phyloP scores from a whole-genome alignment of 768 basidiomycete genomes.

The Suillus variegatus region DNA sequence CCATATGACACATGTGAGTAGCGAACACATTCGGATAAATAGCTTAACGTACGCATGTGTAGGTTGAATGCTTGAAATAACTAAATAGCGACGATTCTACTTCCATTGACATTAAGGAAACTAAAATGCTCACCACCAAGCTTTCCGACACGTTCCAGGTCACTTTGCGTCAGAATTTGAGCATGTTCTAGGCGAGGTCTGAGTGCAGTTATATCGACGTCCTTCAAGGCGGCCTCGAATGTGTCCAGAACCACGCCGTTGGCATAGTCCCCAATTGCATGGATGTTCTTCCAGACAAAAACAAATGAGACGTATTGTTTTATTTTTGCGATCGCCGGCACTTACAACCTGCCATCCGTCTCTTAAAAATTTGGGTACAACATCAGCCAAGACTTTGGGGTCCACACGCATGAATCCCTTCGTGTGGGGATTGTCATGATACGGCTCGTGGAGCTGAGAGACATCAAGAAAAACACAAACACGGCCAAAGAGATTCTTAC shows the following conservation, averaged over 20 bases:
- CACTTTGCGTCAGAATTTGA: constrained; percentile 77
- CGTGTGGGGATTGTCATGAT: constrained; percentile 74
- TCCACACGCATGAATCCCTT: constrained; percentile 78
- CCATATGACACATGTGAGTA: constrained; percentile 2
- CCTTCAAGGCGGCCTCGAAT: constrained; percentile 69
- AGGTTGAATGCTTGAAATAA: constrained; percentile 90
- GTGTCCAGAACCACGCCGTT: constrained; percentile 83
- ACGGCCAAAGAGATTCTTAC: constrained; percentile 38
- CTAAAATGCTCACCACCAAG: constrained; percentile 65
- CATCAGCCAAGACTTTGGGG: constrained; percentile 56
- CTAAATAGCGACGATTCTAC: constrained; percentile 38
- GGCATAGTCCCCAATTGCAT: constrained; percentile 86
- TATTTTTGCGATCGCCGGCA: constrained; percentile 10
- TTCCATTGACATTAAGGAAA: constrained; percentile 2
- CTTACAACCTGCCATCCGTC: constrained; percentile 93
- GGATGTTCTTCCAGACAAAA: constrained; percentile 63
- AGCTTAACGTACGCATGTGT: constrained; percentile 71
- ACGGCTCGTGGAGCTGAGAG: constrained; percentile 73
- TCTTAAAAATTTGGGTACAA: constrained; percentile 68
- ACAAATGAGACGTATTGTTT: neutral
- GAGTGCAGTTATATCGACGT: constrained; percentile 60
- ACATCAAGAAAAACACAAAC: constrained; percentile 1
- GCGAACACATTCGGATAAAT: neutral
- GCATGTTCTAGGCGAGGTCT: constrained; percentile 90
- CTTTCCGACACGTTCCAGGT: constrained; percentile 74